Evolutionary conservation across 139 green algal genomes (phyloP).

Genomic region (Axilococcus clingmanii): DNA sequence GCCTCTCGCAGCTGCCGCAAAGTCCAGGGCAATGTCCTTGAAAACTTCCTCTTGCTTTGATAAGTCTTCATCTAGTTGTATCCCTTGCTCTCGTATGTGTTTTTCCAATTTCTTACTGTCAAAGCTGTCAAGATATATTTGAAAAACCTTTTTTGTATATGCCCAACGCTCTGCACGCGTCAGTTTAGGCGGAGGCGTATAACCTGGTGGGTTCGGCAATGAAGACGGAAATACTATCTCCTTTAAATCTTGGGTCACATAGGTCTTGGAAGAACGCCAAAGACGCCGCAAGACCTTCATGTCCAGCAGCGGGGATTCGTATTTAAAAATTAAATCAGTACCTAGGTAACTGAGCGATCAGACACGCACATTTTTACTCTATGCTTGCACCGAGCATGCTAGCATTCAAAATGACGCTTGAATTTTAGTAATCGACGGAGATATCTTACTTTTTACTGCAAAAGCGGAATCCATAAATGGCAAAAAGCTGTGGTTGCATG

Average conservation of each 20-base stretch:
- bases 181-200: slow-evolving; percentile 4
- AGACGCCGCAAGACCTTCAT: slow-evolving; percentile 3
- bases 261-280: too few relatives aligned
- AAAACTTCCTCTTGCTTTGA: neutral
- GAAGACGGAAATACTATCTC: slow-evolving; percentile 32
- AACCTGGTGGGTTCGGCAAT: slow-evolving; percentile 30
- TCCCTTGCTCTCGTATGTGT: neutral
- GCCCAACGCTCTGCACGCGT: neutral
- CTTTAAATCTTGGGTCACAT: slow-evolving; percentile 19
- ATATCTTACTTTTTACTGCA: too few relatives aligned
- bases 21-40: neutral
- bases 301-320: too few relatives aligned
- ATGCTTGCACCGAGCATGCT: too few relatives aligned
- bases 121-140: slow-evolving; percentile 24
- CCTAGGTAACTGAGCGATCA: too few relatives aligned
- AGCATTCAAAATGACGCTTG: too few relatives aligned
- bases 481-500: too few relatives aligned
- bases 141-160: slow-evolving; percentile 3
- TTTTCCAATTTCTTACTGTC: slow-evolving; percentile 7
- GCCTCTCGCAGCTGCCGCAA: slow-evolving; percentile 6
- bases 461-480: too few relatives aligned
- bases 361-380: too few relatives aligned
- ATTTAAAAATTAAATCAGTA: too few relatives aligned
- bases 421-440: too few relatives aligned
- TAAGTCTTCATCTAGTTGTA: neutral